A percentile compares a stretch with the other conserved stretches of the same genome.
Evolutionary conservation across 192 early-diverging fungal species (phyloP).

Genomic region (Phycomyces blakesleeanus): DNA sequence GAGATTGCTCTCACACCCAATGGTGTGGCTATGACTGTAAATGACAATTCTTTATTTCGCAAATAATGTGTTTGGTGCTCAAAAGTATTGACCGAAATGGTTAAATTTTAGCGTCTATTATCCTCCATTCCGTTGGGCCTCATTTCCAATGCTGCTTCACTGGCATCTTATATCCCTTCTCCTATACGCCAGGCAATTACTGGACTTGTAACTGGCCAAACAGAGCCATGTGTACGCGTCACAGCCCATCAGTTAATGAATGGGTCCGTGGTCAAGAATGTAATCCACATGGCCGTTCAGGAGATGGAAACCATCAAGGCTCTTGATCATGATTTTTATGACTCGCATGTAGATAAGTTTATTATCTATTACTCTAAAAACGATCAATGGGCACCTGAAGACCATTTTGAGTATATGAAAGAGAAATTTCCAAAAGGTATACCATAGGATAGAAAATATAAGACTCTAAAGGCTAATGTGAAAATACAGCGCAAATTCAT

Average conservation of each 20-base stretch:
- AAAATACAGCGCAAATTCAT: slow-evolving; percentile 34
- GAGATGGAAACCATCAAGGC: slow-evolving; percentile 71
- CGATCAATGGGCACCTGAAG: slow-evolving; percentile 77
- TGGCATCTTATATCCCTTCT: slow-evolving; percentile 33
- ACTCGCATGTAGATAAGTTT: slow-evolving; percentile 53
- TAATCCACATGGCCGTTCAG: slow-evolving; percentile 64
- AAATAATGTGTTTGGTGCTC: background rate
- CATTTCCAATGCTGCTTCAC: slow-evolving; percentile 21
- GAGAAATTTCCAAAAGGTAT: slow-evolving; percentile 59
- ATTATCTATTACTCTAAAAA: slow-evolving; percentile 73
- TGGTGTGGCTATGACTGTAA: slow-evolving; percentile 58
- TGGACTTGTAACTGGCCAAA: slow-evolving; percentile 33
- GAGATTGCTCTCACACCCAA: slow-evolving; percentile 74
- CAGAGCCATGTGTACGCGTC: slow-evolving; percentile 42
- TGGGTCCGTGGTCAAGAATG: slow-evolving; percentile 54
- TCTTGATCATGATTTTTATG: slow-evolving; percentile 65
- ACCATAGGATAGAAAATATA: background rate
- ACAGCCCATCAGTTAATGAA: slow-evolving; percentile 69
- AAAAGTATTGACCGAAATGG: background rate
- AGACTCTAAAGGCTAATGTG: background rate
- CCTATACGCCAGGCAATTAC: slow-evolving; percentile 37
- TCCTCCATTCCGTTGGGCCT: slow-evolving; percentile 24
- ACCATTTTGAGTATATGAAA: slow-evolving; percentile 64
- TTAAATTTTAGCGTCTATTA: slow-evolving; percentile 14
- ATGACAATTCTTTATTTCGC: background rate